Percentiles rank a stretch among this genome's conserved stretches.
These are phyloP conservation scores for Byssochlamys sp. DNA, from an alignment of 2,329 filamentous ascomycete genomes.

Conservation along the genomic window DNA sequence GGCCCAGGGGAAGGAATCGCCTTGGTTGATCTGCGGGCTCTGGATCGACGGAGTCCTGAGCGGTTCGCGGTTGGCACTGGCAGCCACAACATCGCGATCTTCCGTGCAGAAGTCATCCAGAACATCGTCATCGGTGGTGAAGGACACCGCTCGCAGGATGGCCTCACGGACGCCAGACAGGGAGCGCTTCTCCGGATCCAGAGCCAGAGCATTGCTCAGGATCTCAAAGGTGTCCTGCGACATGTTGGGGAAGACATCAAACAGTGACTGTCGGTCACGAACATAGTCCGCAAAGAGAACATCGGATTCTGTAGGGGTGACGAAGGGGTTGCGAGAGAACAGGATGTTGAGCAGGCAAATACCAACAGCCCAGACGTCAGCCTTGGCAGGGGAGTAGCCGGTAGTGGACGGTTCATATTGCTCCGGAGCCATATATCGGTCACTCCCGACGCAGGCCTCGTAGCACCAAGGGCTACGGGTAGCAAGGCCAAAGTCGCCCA, in stretches of 20 bases:
- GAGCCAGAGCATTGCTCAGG: conserved; percentile 75
- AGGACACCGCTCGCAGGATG: conserved; percentile 70
- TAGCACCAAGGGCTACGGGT: conserved; percentile 83
- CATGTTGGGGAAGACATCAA: conserved; percentile 97
- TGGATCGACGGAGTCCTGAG: conserved; percentile 91
- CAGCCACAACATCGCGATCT: conserved; percentile 65
- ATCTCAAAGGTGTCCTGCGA: conserved; percentile 96
- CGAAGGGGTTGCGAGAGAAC: conserved; percentile 94
- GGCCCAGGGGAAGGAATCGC: conserved; percentile 85
- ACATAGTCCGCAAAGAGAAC: conserved; percentile 88
- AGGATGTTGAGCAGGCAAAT: conserved; percentile 93
- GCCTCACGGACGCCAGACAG: conserved; percentile 67
- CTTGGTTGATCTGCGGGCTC: conserved; percentile 66
- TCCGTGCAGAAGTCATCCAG: conserved; percentile 88
- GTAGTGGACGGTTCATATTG: conserved; percentile 82
- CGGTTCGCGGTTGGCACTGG: conserved; percentile 80
- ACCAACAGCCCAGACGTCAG: conserved; percentile 93
- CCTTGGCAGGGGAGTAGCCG: conserved; percentile 85
- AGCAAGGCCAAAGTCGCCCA: conserved; percentile 90
- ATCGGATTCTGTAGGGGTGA: conserved; percentile 79
- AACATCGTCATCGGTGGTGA: conserved; percentile 84
- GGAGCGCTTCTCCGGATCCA: conserved; percentile 84
- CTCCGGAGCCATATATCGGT: conserved; percentile 98
- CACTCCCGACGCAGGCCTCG: conserved; percentile 88
- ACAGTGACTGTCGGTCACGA: conserved; percentile 85